phyloP scores from a whole-genome alignment of 805 yeast genomes.

The Saccharomyces jurei region DNA sequence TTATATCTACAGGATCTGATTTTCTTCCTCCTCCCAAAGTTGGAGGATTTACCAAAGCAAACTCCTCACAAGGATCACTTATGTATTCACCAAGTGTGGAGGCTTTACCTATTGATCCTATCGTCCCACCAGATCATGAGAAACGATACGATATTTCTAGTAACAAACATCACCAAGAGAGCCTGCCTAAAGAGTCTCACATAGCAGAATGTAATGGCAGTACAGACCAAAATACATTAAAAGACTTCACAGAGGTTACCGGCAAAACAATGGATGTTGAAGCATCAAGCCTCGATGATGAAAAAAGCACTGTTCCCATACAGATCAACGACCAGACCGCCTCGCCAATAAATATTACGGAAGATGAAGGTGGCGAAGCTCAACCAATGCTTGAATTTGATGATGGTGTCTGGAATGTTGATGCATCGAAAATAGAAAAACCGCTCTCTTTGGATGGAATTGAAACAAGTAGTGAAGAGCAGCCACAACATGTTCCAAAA shows the following conservation, averaged over 20 bases:
- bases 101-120: background rate
- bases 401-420: background rate
- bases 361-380: background rate
- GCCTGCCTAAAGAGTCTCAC: background rate
- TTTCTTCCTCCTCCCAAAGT: constrained; percentile 22
- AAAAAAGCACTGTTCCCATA: background rate
- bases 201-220: background rate
- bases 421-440: background rate
- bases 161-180: background rate
- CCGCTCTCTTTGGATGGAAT: background rate
- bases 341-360: background rate
- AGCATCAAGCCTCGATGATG: background rate
- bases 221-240: background rate
- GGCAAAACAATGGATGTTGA: background rate
- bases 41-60: background rate
- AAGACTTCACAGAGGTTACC: background rate
- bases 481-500: background rate
- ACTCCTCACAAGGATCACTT: background rate
- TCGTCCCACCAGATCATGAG: background rate
- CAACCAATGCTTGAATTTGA: background rate
- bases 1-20: constrained; percentile 4
- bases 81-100: background rate
- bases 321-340: background rate
- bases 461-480: background rate
- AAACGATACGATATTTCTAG: background rate